Evolutionary conservation across 371 early-diverging fungal species (phyloP), one percentile per base, ranked within the genome.

Genomic region (Coemansia sp.): DNA sequence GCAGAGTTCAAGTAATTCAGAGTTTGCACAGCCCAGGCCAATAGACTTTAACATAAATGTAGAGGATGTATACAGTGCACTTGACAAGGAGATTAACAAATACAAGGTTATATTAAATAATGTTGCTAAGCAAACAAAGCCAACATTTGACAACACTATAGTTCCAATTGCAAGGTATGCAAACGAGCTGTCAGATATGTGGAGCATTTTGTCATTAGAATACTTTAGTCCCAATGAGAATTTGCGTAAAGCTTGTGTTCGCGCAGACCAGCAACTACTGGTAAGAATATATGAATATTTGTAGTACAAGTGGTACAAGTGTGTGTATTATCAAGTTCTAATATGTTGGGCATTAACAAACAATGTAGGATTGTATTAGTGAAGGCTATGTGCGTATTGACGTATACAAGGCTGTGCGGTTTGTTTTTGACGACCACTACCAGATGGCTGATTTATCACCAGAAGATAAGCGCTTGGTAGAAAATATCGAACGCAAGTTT

Each of bases 401-500:
- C 28, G 64, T 56, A 6, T 64, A 64, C 64, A 56, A 56, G 48
- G 39, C 57, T 5, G 41, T 64, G 3, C 28, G 57, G 6, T 55
- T 26, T n/a, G 64, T 64, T 13, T 46, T 41, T 26, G 40, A 55
- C 5, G 28, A 56, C 46, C 40, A 40, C 2, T 15, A 63, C 12
- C 49, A 63, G 17, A 63, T 55, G 46, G 13, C 44, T 2, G 17
- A 5, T 29, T 26, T 63, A 6, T 28, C 54, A 0, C 24, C 44
- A 13, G 64, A 63, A 8, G 64, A 63, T 17, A 55, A 4, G 4
- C 24, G 55, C 15, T 32, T 63, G 41, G 64, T 63, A 8, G 29
- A 63, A n/a, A 21, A 41, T 12, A 26, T 55, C 24, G 40, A 53
- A 21, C 39, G 53, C 7, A 6, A 15, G 32, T 63, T 63, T 17